Conservation (phyloP, 305 asterid genomes). For the Euphrasia arctica region DNA sequence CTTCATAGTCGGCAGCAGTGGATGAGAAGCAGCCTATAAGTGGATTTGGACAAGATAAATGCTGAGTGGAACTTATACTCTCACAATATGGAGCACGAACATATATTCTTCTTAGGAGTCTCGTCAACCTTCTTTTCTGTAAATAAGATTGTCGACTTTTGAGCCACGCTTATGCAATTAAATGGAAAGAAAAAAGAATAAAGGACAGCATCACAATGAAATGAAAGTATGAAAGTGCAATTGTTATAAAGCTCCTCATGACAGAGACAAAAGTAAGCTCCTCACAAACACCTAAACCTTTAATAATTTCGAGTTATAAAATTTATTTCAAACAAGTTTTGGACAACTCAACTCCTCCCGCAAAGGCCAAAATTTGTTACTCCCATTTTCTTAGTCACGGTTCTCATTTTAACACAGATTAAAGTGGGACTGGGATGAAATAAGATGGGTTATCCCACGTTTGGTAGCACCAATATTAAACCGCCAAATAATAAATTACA, state of each 20-base stretch:
- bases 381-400: background rate
- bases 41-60: constrained; percentile 36
- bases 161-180: constrained; percentile 25
- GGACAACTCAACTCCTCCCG: constrained; percentile 1
- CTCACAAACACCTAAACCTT: background rate
- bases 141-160: constrained; percentile 28
- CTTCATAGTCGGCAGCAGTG: constrained; percentile 36
- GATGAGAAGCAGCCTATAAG: constrained; percentile 24
- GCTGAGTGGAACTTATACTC: constrained; percentile 35
- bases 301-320: background rate
- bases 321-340: background rate
- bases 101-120: constrained; percentile 52
- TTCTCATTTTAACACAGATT: background rate
- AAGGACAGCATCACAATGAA: constrained; percentile 9
- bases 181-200: background rate
- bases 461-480: background rate
- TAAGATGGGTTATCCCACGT: background rate
- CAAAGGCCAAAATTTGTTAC: constrained; percentile 4
- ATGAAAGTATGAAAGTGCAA: constrained; percentile 7
- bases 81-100: constrained; percentile 83
- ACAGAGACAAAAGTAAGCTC: background rate
- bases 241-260: constrained; percentile 4
- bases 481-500: too few species aligned
- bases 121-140: constrained; percentile 77
- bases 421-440: background rate